Conservation (phyloP, 2,329 filamentous ascomycete species). For the Aspergillus oerlinghausenensis region DNA sequence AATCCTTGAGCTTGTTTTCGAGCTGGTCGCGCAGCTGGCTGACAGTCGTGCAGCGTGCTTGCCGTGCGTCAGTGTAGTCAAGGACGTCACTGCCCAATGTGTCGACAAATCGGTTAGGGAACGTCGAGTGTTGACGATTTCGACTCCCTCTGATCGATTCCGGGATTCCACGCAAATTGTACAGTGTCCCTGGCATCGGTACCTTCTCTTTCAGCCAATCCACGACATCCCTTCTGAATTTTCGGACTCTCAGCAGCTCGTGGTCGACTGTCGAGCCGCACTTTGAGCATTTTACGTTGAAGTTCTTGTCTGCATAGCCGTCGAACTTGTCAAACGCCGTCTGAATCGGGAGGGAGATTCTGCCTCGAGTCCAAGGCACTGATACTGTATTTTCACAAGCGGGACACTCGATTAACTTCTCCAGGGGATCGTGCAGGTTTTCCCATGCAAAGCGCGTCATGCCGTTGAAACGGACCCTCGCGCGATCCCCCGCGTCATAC, state of each 20-base stretch:
- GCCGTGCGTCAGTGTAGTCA: conserved; percentile 19
- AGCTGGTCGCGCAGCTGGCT: conserved; percentile 49
- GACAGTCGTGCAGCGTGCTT: conserved; percentile 41
- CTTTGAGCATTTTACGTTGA: conserved; percentile 46
- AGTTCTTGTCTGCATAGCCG: conserved; percentile 41
- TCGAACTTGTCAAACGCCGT: conserved; percentile 19
- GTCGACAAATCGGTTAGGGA: conserved; percentile 57
- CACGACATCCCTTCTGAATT: conserved; percentile 56
- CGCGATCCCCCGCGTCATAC: conserved; percentile 47
- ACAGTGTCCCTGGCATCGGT: conserved; percentile 66
- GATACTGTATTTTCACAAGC: conserved; percentile 42
- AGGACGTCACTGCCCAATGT: conserved; percentile 43
- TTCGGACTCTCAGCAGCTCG: conserved; percentile 56
- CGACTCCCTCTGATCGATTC: conserved; percentile 13
- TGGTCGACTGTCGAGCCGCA: conserved; percentile 54
- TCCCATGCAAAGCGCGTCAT: conserved; percentile 55
- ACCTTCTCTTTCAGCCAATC: conserved; percentile 42
- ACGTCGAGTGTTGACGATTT: conserved; percentile 28
- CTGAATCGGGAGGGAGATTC: conserved; percentile 18
- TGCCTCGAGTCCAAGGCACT: conserved; percentile 57
- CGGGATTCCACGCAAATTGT: conserved; percentile 53
- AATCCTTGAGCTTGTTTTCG: conserved; percentile 42
- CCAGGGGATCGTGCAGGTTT: conserved; percentile 49
- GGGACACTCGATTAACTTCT: conserved; percentile 54
- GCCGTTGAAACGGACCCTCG: conserved; percentile 45